A percentile compares a stretch with the other conserved stretches of the same genome.
phyloP scores from a whole-genome alignment of 352 stramenopile genomes.

The Albugo candida region DNA sequence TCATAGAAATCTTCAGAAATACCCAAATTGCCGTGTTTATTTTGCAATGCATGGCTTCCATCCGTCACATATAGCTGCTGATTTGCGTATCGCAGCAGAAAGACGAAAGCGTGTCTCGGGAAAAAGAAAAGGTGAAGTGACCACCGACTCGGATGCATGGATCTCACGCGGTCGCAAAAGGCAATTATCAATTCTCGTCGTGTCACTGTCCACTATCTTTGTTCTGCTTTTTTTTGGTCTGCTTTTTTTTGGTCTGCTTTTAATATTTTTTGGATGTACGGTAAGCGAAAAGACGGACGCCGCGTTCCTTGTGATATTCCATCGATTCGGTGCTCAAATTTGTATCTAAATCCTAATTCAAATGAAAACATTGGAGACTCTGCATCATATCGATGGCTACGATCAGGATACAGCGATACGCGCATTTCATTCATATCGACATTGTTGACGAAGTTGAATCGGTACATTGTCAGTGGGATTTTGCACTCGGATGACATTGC shows the following conservation, averaged over 20 bases:
- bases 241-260: slow-evolving; percentile 17
- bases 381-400: slow-evolving; percentile 85
- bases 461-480: slow-evolving; percentile 75
- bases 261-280: not conserved
- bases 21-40: slow-evolving; percentile 27
- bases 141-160: slow-evolving; percentile 22
- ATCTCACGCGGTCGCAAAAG: slow-evolving; percentile 48
- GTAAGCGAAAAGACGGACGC: not conserved
- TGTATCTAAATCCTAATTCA: slow-evolving; percentile 78
- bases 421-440: slow-evolving; percentile 78
- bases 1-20: slow-evolving; percentile 53
- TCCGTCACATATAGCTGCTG: slow-evolving; percentile 23
- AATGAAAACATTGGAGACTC: slow-evolving; percentile 78
- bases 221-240: too few relatives aligned
- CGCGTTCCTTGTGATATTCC: not conserved
- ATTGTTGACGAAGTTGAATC: slow-evolving; percentile 44
- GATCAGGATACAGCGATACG: slow-evolving; percentile 75
- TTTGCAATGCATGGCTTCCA: slow-evolving; percentile 28
- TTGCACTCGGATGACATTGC: slow-evolving; percentile 55
- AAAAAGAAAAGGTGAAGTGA: slow-evolving; percentile 64
- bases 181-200: slow-evolving; percentile 63
- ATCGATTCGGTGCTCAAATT: slow-evolving; percentile 22
- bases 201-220: slow-evolving; percentile 19
- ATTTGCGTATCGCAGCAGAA: slow-evolving; percentile 12
- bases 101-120: slow-evolving; percentile 37